Base-by-base conservation (phyloP, 73 alveolate species). In the Paramecium biaurelia region DNA sequence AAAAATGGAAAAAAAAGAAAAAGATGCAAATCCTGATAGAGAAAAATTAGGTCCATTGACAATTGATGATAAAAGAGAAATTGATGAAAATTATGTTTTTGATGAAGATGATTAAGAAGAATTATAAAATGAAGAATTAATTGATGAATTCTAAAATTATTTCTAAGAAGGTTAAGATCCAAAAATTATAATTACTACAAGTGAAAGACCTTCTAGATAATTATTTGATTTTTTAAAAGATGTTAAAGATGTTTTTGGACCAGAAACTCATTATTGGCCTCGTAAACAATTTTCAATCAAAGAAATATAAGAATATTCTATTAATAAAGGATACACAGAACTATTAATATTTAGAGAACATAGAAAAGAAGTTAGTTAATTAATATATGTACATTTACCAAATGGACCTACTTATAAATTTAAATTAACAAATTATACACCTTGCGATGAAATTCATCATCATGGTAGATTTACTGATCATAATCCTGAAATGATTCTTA, bases 381-480 rank as follows among this genome's bases (percentile, higher is more conserved):
- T 98, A 89, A 94, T 98, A 30, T 63, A 96, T 53, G 94, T 96
- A 76, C 99, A 98, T 94, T 92, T 98, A 63, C 99, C 99, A 4
- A 96, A 96, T 89, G 99, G 99, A 7, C 99, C 99, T 0, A 98
- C 99, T 21, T 98, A 98, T 76, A 96, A 97, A 88, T 98, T 97
- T 92, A 97, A 98, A 95, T 95, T 98, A 30, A 93, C 98, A 26
- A 98, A 96, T 92, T 97, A 95, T 41, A 95, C 95, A 32, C 95
- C 95, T 76, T 95, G 95, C 85, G 96, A 96, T 63, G 99, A 97
- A 85, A 98, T 98, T 37, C 94, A 53, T 70, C 97, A 94, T 85
- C 99, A 93, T 96, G 99, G 98, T 38, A 93, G 90, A 58, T 95
- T 98, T 4, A 96, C 99, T 7, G 97, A 96, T 11, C 96, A 96